Evolutionary conservation across 345 rosid genomes (phyloP).

Genomic region (Eucalyptus polyanthemos): DNA sequence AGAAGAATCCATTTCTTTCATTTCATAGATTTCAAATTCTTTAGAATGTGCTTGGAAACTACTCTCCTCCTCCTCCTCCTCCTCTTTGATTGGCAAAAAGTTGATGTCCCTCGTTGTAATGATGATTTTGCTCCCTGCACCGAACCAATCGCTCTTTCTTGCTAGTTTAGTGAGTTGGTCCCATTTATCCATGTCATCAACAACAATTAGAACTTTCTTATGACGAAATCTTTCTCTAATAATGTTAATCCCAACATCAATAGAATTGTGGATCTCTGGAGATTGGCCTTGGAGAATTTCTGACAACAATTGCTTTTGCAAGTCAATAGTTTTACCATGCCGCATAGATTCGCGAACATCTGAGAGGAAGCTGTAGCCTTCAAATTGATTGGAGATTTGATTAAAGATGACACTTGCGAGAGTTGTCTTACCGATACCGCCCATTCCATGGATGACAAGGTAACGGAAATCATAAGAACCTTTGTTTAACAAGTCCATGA

Average conservation of each 20-base stretch:
- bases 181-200: background rate
- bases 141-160: background rate
- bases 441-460: background rate
- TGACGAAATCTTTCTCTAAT: background rate
- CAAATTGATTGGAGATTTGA: background rate
- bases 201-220: background rate
- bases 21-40: background rate
- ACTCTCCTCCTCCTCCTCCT: background rate
- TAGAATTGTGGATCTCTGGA: background rate
- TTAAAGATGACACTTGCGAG: background rate
- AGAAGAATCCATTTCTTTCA: background rate
- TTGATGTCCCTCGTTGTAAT: background rate
- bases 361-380: background rate
- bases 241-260: background rate
- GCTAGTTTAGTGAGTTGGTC: background rate
- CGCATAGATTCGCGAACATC: accelerated
- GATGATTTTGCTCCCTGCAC: background rate
- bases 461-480: accelerated
- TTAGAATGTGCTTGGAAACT: background rate
- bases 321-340: background rate
- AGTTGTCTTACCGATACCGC: background rate
- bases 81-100: background rate
- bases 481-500: background rate
- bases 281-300: background rate
- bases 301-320: background rate